Percentiles rank a stretch among this genome's conserved stretches.
phyloP scores from a whole-genome alignment of 2,329 filamentous ascomycete genomes.

The Arthrobotrys sphaeroides region DNA sequence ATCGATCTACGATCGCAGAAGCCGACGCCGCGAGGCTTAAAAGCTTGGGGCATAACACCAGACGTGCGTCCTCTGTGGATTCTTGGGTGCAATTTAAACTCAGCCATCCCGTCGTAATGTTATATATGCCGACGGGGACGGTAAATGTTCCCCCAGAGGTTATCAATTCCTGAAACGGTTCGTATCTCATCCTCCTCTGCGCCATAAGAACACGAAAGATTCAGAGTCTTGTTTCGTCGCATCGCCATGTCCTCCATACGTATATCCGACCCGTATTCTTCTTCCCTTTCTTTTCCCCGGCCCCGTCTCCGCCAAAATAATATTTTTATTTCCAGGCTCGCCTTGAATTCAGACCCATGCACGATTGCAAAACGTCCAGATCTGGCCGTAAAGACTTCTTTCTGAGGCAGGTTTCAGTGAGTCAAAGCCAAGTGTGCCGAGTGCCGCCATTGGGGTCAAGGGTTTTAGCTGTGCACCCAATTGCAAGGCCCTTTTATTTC shows the following conservation, averaged over 20 bases:
- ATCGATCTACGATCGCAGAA: slow-evolving; percentile 15
- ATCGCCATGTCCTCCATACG: background rate
- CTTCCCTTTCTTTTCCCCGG: background rate
- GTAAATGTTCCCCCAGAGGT: slow-evolving; percentile 29
- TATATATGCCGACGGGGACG: slow-evolving; percentile 28
- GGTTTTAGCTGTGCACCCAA: slow-evolving; percentile 36
- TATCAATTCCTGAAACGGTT: slow-evolving; percentile 48
- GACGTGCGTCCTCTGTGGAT: background rate
- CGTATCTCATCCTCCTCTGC: slow-evolving; percentile 36
- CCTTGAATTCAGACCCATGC: slow-evolving; percentile 10
- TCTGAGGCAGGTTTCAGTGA: slow-evolving; percentile 38
- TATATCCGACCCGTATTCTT: background rate
- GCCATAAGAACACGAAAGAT: slow-evolving; percentile 38
- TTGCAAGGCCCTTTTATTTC: slow-evolving; percentile 49
- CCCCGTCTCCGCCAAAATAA: background rate
- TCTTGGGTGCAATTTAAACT: slow-evolving; percentile 20
- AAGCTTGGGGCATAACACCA: slow-evolving; percentile 4
- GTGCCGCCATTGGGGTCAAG: slow-evolving; percentile 33
- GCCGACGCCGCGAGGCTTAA: slow-evolving; percentile 19
- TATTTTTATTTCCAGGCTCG: background rate
- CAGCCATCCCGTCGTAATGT: slow-evolving; percentile 31
- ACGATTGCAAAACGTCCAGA: slow-evolving; percentile 5
- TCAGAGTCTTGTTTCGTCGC: background rate
- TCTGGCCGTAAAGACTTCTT: background rate
- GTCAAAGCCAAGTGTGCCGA: slow-evolving; percentile 51